phyloP scores from a whole-genome alignment of 164 flowering plant species.

The Warburgia ugandensis region DNA sequence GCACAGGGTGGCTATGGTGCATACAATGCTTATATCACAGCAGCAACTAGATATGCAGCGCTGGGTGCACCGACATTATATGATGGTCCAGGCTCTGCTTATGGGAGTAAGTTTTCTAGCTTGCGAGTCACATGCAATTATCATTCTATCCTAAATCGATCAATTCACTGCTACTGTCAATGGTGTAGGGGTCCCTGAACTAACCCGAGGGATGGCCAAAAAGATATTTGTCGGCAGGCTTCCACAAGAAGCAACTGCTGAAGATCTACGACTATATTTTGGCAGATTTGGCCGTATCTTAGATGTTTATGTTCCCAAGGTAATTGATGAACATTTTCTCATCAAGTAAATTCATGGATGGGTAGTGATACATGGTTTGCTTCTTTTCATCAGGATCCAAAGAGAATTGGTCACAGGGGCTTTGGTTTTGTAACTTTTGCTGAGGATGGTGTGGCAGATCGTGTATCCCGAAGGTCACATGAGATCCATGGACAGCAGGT shows the following conservation, averaged over 20 bases:
- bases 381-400: conserved; percentile 69
- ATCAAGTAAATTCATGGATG: background rate
- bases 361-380: conserved; percentile 9
- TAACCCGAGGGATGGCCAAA: conserved; percentile 61
- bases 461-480: conserved; percentile 90
- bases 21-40: conserved; percentile 86
- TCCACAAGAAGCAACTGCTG: conserved; percentile 86
- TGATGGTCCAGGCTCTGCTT: conserved; percentile 68
- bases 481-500: conserved; percentile 98
- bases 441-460: conserved; percentile 94
- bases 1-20: conserved; percentile 88
- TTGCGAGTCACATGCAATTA: background rate
- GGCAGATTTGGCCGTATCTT: conserved; percentile 89
- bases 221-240: conserved; percentile 98
- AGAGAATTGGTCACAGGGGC: conserved; percentile 93
- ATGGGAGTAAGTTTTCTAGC: conserved; percentile 60
- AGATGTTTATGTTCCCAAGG: conserved; percentile 97
- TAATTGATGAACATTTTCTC: conserved; percentile 17
- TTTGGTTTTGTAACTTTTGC: conserved; percentile 99
- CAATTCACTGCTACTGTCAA: conserved; percentile 8
- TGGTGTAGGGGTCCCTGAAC: conserved; percentile 34
- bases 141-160: no score
- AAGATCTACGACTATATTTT: conserved; percentile 86
- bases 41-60: conserved; percentile 97
- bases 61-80: conserved; percentile 94